Conservation (phyloP, 75 land plant genomes). For the Pinus tabuliformis region DNA sequence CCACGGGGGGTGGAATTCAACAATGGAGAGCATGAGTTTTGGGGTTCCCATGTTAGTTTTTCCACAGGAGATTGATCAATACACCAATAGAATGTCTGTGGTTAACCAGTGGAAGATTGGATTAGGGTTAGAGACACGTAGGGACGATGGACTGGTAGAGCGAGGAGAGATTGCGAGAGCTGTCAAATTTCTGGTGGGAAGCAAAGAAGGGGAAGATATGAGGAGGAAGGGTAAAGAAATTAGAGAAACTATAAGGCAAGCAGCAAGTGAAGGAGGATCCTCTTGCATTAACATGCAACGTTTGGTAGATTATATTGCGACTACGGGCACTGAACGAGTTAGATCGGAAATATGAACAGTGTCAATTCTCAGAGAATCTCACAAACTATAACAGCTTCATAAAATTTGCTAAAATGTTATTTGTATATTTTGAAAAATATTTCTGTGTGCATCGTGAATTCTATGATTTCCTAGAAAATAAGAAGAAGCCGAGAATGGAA, state of each 20-base stretch:
- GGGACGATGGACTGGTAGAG: neutral
- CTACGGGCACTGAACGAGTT: neutral
- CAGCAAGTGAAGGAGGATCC: constrained; percentile 32
- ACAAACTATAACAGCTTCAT: neutral
- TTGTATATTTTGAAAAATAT: neutral
- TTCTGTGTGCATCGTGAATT: neutral
- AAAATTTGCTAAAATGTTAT: neutral
- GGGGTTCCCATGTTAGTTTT: constrained; percentile 27
- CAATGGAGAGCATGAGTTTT: constrained; percentile 7
- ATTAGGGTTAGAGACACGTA: neutral
- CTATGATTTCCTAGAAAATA: neutral
- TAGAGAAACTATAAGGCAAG: constrained; percentile 24
- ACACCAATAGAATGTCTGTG: constrained; percentile 4
- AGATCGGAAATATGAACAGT: neutral
- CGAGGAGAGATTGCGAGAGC: neutral
- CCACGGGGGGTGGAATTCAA: constrained; percentile 28
- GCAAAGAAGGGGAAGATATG: constrained; percentile 23
- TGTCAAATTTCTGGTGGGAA: constrained; percentile 14
- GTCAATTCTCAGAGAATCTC: neutral
- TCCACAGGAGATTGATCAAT: constrained; percentile 15
- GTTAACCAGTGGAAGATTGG: constrained; percentile 8
- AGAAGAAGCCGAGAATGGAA: too few species aligned
- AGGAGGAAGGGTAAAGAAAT: constrained; percentile 18
- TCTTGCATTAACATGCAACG: constrained; percentile 22
- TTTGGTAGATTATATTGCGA: constrained; percentile 10